Evolutionary conservation across 1,284 basidiomycete genomes (phyloP), one percentile per base, ranked within the genome.

Genomic region (Ustilago hordei): DNA sequence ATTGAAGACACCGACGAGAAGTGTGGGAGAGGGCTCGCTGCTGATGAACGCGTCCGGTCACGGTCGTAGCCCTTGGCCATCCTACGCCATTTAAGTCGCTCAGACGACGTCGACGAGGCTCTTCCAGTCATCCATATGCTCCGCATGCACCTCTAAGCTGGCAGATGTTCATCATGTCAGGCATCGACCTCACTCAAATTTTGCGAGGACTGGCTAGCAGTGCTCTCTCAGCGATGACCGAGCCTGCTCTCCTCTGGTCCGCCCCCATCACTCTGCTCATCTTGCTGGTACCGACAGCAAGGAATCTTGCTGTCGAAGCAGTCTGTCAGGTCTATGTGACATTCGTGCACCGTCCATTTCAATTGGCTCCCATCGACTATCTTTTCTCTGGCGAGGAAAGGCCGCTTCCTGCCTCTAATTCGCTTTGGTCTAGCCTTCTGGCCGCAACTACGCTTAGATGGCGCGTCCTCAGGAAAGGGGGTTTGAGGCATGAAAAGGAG

Each of bases 391-490:
- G 8, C 0, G 9, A 45, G 43, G 58, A 67, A 11, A 34, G 36
- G 17, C 73, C 73, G 3, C 47, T 70, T 28, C 68, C 73, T 1
- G 35, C n/a, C 4, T 64, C 64, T n/a, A 61, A 70, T 47, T 68
- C 73, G 9, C 17, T 55, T 1, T 62, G 56, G 63, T 70, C 64
- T 11, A 64, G 58, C 23, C n/a, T 70, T 4, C 64, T 63, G 35
- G 60, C 68, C 17, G 45, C 56, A 3, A 63, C 64, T 8, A 60
- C 47, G 7, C 55, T 75, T 23, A 65, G 59, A 13, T 61, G 64
- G 64, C 60, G 36, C 17, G 64, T 57, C 32, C 36, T 47, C 8
- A 56, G 48, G 0, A 12, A 15, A 17, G 39, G 15, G 2, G 55
- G 63, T 3, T 34, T 77, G n/a, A 47, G 62, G 15, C 45, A 69